Base-by-base conservation (phyloP, 2,329 filamentous ascomycete genomes). In the Colletotrichum phormii region DNA sequence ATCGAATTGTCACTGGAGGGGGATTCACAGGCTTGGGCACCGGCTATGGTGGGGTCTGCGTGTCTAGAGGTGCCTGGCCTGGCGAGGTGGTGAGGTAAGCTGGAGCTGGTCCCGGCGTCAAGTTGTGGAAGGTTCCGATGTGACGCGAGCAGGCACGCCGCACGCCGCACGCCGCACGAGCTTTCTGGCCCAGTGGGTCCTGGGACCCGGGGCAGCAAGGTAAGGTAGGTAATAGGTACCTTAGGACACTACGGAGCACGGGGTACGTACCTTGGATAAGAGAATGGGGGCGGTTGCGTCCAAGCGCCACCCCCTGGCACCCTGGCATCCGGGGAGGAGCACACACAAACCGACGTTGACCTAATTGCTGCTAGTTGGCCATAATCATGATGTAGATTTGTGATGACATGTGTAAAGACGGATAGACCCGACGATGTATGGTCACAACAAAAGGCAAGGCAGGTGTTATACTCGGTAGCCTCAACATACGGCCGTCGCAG, bases 1-100 rank as follows among this genome's bases (percentile, higher is more conserved):
- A 70, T 72, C 71, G 66, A 73, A 60, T 59, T 54, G 65, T 69
- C 37, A 46, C 59, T 64, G 60, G 71, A 70, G 67, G 60, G 54
- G 66, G 15, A 57, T 64, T 72, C 59, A 53, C 65, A 24, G 65
- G 69, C 64, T 72, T 35, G 51, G 35, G 62, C n/a, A 37, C n/a
- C 54, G 49, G 64, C 29, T 68, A 6, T 42, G 53, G 64, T 59
- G 69, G 64, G 69, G 42, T 49, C 42, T 49, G 8, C 37, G 42
- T n/a, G 15, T 22, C 42, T 49, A 18, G 42, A 49, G 37, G 37
- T 42, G 69, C 55, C 11, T 61, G 29, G 51, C 11, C 26, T 54
- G 46, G 33, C 54, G 62, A 64, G 61, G 61, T 64, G 26, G 33
- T 64, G 62, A 64, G 61, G 61, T 64, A 64, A 64, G 61, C 61